Conservation (phyloP, 306 rosid genomes). For the Macrotyloma uniflorum region DNA sequence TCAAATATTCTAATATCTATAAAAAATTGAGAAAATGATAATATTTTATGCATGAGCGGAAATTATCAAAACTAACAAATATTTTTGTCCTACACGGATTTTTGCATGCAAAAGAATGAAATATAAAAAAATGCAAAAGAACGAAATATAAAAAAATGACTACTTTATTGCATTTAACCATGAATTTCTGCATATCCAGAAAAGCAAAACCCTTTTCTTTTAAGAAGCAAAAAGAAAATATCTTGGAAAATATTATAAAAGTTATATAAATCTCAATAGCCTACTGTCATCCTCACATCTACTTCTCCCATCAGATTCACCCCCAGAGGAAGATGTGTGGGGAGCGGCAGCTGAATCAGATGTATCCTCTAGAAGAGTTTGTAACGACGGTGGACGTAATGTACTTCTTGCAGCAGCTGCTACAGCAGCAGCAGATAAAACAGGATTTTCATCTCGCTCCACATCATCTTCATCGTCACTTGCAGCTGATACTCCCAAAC, state of each 20-base stretch:
- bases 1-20: conserved; percentile 4
- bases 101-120: conserved; percentile 6
- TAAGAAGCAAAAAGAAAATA: not conserved
- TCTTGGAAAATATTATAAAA: conserved; percentile 13
- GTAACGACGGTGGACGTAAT: conserved; percentile 95
- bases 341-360: conserved; percentile 69
- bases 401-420: conserved; percentile 98
- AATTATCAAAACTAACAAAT: not conserved
- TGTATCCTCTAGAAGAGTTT: conserved; percentile 88
- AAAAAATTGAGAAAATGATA: not conserved
- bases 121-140: not conserved
- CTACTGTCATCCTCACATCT: conserved; percentile 67
- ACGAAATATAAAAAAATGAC: not conserved
- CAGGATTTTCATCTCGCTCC: conserved; percentile 67
- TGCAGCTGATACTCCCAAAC: conserved; percentile 66
- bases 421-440: conserved; percentile 85
- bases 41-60: not conserved
- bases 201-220: not conserved
- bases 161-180: not conserved
- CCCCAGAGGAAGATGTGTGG: conserved; percentile 85
- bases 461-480: conserved; percentile 91
- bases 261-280: conserved; percentile 32
- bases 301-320: conserved; percentile 96
- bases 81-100: not conserved
- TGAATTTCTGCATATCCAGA: not conserved